Evolutionary conservation across 78 protist genomes (phyloP).

Genomic region (Dictyostelium discoideum): DNA sequence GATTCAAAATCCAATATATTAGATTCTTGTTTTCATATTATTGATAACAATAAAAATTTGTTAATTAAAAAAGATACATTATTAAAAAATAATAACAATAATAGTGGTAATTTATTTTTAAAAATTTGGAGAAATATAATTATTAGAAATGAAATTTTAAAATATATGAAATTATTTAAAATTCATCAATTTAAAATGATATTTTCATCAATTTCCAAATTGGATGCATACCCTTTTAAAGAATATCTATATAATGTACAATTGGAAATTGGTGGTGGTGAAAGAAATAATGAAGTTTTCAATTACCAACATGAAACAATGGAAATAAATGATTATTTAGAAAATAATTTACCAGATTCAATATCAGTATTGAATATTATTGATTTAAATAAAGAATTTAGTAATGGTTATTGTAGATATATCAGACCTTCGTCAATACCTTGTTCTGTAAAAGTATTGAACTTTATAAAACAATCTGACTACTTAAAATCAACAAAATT

Average conservation of each 20-base stretch:
- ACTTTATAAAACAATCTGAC: background rate
- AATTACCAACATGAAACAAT: background rate
- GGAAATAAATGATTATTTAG: background rate
- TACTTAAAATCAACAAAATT: background rate
- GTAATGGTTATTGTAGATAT: background rate
- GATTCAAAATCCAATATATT: no score
- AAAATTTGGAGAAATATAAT: background rate
- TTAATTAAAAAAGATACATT: background rate
- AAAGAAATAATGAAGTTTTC: background rate
- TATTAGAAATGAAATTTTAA: background rate
- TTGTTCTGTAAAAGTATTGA: background rate
- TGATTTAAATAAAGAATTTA: background rate
- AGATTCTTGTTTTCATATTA: background rate
- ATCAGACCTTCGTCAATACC: background rate
- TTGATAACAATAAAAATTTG: background rate
- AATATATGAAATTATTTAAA: background rate
- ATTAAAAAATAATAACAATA: no score
- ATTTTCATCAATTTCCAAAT: background rate
- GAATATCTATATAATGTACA: background rate
- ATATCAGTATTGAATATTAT: background rate
- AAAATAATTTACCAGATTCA: background rate
- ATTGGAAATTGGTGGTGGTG: background rate
- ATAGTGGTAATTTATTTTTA: background rate
- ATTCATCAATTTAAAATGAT: background rate
- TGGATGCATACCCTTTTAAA: background rate